Percentiles rank a stretch among this genome's conserved stretches.
phyloP scores from a whole-genome alignment of 805 yeast genomes.

The Danielozyma ontarioensis region DNA sequence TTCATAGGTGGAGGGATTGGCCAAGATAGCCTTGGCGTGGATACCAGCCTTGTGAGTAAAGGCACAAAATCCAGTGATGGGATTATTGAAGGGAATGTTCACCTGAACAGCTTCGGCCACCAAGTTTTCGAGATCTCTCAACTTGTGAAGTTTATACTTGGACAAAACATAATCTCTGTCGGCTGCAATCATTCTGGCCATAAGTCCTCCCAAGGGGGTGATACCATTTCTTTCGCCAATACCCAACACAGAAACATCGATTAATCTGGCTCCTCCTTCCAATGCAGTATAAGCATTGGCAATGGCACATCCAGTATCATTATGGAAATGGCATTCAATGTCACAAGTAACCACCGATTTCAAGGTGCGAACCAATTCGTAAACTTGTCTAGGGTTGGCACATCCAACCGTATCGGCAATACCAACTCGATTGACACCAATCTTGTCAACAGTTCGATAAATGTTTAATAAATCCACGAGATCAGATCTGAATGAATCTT shows the following conservation, averaged over 20 bases:
- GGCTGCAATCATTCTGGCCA: slow-evolving; percentile 99
- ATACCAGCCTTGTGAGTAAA: slow-evolving; percentile 99
- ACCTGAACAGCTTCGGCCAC: slow-evolving; percentile 98
- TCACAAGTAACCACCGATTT: slow-evolving; percentile 93
- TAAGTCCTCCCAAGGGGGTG: slow-evolving; percentile 94
- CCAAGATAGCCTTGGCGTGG: slow-evolving; percentile 97
- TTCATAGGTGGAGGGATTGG: slow-evolving; percentile 98
- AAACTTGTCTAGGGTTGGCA: slow-evolving; percentile 98
- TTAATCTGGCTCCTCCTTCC: slow-evolving; percentile 94
- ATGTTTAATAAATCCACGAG: slow-evolving; percentile 92
- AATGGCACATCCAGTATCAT: slow-evolving; percentile 98
- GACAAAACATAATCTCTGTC: slow-evolving; percentile 92
- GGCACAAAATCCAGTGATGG: slow-evolving; percentile 98
- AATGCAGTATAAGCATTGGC: slow-evolving; percentile 97
- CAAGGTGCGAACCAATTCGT: slow-evolving; percentile 90
- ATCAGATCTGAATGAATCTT: slow-evolving; percentile 96
- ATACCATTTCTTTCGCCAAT: slow-evolving; percentile 99
- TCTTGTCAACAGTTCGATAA: slow-evolving; percentile 92
- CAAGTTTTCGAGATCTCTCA: slow-evolving; percentile 90
- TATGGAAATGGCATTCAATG: slow-evolving; percentile 97
- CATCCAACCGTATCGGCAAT: slow-evolving; percentile 99
- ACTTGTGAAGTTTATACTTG: slow-evolving; percentile 92
- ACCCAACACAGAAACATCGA: slow-evolving; percentile 94
- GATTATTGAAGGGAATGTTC: slow-evolving; percentile 96
- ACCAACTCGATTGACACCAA: slow-evolving; percentile 98